Percentiles rank a stretch among this genome's conserved stretches.
phyloP scores from a whole-genome alignment of 2,329 filamentous ascomycete genomes.

The Apiospora malaysiana region DNA sequence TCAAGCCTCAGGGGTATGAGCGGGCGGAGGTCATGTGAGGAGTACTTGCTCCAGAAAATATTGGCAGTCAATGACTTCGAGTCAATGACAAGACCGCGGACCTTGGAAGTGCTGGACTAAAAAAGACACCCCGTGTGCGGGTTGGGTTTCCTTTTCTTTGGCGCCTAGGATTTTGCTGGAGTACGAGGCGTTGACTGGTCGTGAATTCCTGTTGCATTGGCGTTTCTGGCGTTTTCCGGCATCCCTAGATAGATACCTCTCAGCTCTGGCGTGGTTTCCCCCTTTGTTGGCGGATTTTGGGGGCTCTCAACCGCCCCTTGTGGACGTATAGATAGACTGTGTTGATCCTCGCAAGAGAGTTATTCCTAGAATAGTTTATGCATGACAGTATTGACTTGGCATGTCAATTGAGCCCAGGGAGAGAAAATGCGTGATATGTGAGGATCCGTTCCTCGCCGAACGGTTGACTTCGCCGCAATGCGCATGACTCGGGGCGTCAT shows the following conservation, averaged over 20 bases:
- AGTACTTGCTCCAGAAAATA: background rate
- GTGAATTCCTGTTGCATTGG: background rate
- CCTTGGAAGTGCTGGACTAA: background rate
- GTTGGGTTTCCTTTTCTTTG: background rate
- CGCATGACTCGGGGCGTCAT: background rate
- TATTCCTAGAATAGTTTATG: conserved; percentile 4
- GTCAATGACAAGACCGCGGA: background rate
- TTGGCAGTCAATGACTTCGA: background rate
- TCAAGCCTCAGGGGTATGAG: conserved; percentile 79
- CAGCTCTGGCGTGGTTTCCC: conserved; percentile 3
- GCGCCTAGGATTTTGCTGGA: background rate
- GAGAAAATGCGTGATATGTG: background rate
- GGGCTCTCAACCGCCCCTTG: background rate
- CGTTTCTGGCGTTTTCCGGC: background rate
- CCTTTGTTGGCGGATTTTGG: background rate
- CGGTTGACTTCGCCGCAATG: background rate
- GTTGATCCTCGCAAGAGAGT: conserved; percentile 10
- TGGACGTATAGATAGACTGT: background rate
- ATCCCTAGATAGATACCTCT: conserved; percentile 9
- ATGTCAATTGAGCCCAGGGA: background rate
- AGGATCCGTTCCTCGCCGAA: background rate
- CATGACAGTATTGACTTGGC: background rate
- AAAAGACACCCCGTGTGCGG: background rate
- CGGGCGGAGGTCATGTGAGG: conserved; percentile 74
- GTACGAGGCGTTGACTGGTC: background rate